Percentiles rank a stretch among this genome's conserved stretches.
Evolutionary conservation across 2,329 filamentous ascomycete species (phyloP).

Genomic region (Aspergillus japonicus): DNA sequence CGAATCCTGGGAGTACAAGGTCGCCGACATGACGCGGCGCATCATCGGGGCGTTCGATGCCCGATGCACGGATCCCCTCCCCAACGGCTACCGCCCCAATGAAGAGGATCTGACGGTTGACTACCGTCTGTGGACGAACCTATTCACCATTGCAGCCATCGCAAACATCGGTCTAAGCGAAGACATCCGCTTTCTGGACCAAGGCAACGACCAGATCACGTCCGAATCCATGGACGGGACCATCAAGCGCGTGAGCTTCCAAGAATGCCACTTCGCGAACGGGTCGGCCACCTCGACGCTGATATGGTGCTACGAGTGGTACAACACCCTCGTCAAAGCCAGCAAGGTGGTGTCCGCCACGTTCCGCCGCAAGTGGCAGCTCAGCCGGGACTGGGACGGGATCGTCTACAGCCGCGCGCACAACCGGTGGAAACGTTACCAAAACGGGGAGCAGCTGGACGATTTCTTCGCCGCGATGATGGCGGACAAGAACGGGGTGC

Average conservation of each 20-base stretch:
- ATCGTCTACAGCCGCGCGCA: conserved; percentile 23
- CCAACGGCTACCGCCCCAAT: not conserved
- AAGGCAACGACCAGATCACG: conserved; percentile 31
- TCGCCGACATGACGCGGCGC: conserved; percentile 36
- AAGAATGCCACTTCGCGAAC: conserved; percentile 18
- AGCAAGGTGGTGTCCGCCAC: conserved; percentile 20
- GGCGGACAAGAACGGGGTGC: conserved; percentile 44
- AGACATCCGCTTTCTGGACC: conserved; percentile 37
- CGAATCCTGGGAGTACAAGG: conserved; percentile 43
- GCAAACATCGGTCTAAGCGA: conserved; percentile 41
- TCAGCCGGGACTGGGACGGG: conserved; percentile 21
- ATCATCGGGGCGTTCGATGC: conserved; percentile 37
- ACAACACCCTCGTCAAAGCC: conserved; percentile 14
- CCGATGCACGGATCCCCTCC: conserved; percentile 28
- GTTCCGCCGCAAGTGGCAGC: conserved; percentile 20
- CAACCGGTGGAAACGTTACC: conserved; percentile 18
- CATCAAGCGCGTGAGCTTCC: conserved; percentile 19
- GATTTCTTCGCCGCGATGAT: conserved; percentile 58
- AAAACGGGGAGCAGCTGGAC: conserved; percentile 52
- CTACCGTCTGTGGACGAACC: conserved; percentile 38
- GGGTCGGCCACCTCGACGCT: conserved; percentile 16
- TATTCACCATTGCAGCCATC: conserved; percentile 41
- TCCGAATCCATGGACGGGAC: conserved; percentile 25
- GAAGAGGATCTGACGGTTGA: conserved; percentile 33
- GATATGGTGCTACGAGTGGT: conserved; percentile 27